These are phyloP conservation scores for Medicago arabica DNA, from an alignment of 306 rosid genomes.

Conservation along the genomic window DNA sequence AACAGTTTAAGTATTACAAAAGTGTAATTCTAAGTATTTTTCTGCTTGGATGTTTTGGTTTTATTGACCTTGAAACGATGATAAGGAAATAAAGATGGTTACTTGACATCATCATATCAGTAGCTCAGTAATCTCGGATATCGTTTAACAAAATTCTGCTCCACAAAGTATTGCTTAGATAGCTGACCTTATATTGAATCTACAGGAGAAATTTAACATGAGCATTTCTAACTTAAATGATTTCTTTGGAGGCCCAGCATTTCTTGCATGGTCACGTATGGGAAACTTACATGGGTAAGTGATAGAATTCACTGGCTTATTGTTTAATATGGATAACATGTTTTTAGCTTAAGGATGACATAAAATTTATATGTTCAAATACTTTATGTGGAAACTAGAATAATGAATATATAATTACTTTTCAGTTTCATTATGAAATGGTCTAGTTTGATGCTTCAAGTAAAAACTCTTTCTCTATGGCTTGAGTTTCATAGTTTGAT, in stretches of 20 bases:
- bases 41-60: slow-evolving; percentile 11
- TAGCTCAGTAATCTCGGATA: slow-evolving; percentile 27
- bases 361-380: slow-evolving; percentile 8
- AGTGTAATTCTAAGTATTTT: slow-evolving; percentile 20
- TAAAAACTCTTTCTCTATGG: slow-evolving; percentile 10
- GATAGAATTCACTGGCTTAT: slow-evolving; percentile 31
- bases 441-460: slow-evolving; percentile 23
- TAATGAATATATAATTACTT: slow-evolving; percentile 26
- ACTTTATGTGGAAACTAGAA: slow-evolving; percentile 26
- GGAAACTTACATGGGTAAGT: slow-evolving; percentile 93
- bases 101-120: not conserved
- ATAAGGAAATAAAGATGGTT: slow-evolving; percentile 15
- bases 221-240: slow-evolving; percentile 73
- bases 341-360: slow-evolving; percentile 23
- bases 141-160: slow-evolving; percentile 16
- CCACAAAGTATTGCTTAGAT: slow-evolving; percentile 27
- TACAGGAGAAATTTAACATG: slow-evolving; percentile 74
- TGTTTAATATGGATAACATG: slow-evolving; percentile 24
- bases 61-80: slow-evolving; percentile 9
- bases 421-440: slow-evolving; percentile 27
- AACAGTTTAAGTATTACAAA: no score
- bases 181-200: slow-evolving; percentile 34
- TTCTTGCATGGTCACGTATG: slow-evolving; percentile 97
- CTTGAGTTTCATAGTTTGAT: slow-evolving; percentile 21
- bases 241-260: slow-evolving; percentile 96